Conservation (phyloP, 371 early-diverging fungal genomes). For the Coemansia sp. region DNA sequence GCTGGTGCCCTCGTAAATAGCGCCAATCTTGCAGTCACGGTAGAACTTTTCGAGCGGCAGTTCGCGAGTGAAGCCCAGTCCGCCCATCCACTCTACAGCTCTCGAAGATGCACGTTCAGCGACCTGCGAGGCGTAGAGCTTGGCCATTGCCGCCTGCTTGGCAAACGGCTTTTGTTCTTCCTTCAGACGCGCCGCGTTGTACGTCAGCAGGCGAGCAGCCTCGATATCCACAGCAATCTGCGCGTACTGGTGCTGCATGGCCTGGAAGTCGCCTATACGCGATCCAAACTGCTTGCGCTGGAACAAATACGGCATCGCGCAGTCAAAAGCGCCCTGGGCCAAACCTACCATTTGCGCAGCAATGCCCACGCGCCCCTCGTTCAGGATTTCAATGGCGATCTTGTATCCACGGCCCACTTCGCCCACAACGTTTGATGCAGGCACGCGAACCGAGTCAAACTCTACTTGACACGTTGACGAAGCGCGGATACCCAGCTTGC, state of each 20-base stretch:
- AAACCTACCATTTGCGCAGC: constrained; percentile 98
- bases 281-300: constrained; percentile 94
- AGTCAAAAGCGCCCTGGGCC: constrained; percentile 93
- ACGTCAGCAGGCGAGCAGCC: constrained; percentile 94
- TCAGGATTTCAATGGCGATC: constrained; percentile 96
- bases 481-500: constrained; percentile 95
- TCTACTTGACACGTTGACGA: constrained; percentile 93
- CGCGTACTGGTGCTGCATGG: constrained; percentile 96
- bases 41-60: constrained; percentile 90
- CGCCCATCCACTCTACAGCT: constrained; percentile 96
- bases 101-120: constrained; percentile 89
- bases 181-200: constrained; percentile 96
- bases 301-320: constrained; percentile 88
- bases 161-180: constrained; percentile 87
- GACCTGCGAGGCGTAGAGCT: constrained; percentile 92
- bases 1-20: constrained; percentile 78
- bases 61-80: constrained; percentile 94
- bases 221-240: constrained; percentile 95
- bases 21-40: constrained; percentile 95
- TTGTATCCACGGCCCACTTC: constrained; percentile 97
- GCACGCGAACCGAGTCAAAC: constrained; percentile 93
- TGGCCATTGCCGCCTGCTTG: constrained; percentile 98
- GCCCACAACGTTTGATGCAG: constrained; percentile 86
- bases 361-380: constrained; percentile 98
- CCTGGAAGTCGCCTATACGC: constrained; percentile 90